Evolutionary conservation across 1,284 basidiomycete genomes (phyloP).

Genomic region (Heterobasidion occidentale): DNA sequence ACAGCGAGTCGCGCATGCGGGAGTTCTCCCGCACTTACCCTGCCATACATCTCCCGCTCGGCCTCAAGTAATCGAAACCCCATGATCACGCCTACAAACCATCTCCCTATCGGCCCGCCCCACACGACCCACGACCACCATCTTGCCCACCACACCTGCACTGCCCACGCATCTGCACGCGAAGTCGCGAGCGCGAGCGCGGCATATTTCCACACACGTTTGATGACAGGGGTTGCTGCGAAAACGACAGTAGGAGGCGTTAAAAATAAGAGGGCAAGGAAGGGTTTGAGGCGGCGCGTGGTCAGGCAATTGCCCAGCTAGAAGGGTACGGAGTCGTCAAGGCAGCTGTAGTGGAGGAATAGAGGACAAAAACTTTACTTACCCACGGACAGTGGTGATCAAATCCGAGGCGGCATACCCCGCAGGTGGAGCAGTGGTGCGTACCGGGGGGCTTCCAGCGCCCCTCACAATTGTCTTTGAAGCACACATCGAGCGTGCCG

Average conservation of each 20-base stretch:
- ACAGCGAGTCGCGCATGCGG: slow-evolving; percentile 30
- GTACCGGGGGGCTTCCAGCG: slow-evolving; percentile 43
- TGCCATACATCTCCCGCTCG: slow-evolving; percentile 2
- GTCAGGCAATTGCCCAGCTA: slow-evolving; percentile 47
- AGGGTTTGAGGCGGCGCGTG: slow-evolving; percentile 29
- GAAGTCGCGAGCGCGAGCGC: slow-evolving; percentile 27
- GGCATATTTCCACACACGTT: slow-evolving; percentile 24
- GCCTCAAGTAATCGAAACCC: slow-evolving; percentile 29
- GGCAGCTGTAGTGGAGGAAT: not conserved
- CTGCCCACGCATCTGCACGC: slow-evolving; percentile 25
- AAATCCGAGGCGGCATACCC: slow-evolving; percentile 40
- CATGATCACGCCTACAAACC: slow-evolving; percentile 31
- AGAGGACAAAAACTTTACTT: slow-evolving; percentile 7
- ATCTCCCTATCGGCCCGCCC: slow-evolving; percentile 40
- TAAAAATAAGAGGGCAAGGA: slow-evolving; percentile 30
- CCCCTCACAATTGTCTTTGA: slow-evolving; percentile 29
- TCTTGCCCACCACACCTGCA: slow-evolving; percentile 38
- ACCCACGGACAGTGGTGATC: slow-evolving; percentile 56
- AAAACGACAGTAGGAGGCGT: slow-evolving; percentile 26
- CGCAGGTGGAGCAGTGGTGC: slow-evolving; percentile 44
- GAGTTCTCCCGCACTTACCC: slow-evolving; percentile 25
- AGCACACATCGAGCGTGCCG: slow-evolving; percentile 30
- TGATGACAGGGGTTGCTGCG: slow-evolving; percentile 25
- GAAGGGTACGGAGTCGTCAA: not conserved
- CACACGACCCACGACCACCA: slow-evolving; percentile 41